Evolutionary conservation across 208 protist genomes (phyloP).

Genomic region (Trypanosoma rangeli): DNA sequence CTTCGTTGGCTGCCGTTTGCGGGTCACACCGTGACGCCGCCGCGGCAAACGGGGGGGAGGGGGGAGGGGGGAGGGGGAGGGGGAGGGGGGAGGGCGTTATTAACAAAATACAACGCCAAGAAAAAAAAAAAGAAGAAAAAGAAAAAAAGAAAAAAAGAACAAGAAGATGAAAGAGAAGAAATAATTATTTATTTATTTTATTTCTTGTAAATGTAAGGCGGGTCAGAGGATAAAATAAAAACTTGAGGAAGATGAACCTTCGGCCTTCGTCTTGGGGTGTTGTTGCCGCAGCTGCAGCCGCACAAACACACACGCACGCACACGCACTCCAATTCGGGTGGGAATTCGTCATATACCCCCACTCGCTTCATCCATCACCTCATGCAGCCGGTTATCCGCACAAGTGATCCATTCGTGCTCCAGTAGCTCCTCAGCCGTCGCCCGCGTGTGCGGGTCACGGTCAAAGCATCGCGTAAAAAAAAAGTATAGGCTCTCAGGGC

Average conservation of each 20-base stretch:
- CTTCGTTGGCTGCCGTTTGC: too few relatives aligned
- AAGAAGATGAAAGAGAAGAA: conserved; percentile 4
- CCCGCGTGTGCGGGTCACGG: conserved; percentile 48
- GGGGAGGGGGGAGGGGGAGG: background rate
- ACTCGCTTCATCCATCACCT: conserved; percentile 45
- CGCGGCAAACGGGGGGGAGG: background rate
- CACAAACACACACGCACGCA: conserved; percentile 13
- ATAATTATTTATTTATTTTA: too few relatives aligned
- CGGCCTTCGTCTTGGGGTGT: background rate
- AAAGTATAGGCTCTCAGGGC: conserved; percentile 44
- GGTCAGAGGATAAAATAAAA: conserved; percentile 5
- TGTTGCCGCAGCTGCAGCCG: background rate
- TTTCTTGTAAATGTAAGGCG: too few relatives aligned
- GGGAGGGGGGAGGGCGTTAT: conserved; percentile 4
- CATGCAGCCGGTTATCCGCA: conserved; percentile 62
- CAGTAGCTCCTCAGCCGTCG: conserved; percentile 70
- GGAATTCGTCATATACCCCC: background rate
- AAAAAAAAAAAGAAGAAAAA: conserved; percentile 12
- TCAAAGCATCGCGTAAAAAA: conserved; percentile 82
- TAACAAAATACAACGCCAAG: conserved; percentile 5
- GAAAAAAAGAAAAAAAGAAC: conserved; percentile 3
- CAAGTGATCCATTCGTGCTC: conserved; percentile 80
- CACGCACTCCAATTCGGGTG: background rate
- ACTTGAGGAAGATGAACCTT: background rate
- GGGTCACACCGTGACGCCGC: too few relatives aligned